Evolutionary conservation across 73 alveolate genomes (phyloP).

Genomic region (Paraurostyla sp.): DNA sequence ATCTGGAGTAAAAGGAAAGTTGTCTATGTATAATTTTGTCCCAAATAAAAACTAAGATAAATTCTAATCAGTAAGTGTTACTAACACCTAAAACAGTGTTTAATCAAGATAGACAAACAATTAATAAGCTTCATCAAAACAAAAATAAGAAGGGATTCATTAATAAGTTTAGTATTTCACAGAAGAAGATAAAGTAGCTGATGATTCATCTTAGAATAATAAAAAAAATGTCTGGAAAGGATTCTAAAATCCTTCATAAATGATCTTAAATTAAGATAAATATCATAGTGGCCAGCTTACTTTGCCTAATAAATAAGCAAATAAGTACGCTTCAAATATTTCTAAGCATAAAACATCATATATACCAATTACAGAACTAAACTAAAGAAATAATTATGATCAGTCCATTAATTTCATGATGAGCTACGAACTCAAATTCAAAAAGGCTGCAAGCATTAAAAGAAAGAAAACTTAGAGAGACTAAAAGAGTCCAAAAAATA

Average conservation of each 20-base stretch:
- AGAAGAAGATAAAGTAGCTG: too few relatives aligned
- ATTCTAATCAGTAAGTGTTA: background rate
- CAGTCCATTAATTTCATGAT: slow-evolving; percentile 1
- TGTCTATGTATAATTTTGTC: slow-evolving; percentile 48
- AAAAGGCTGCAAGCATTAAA: background rate
- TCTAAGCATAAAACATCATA: background rate
- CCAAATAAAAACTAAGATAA: slow-evolving; percentile 72
- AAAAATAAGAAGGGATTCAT: too few relatives aligned
- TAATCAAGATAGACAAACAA: background rate
- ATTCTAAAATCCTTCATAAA: too few relatives aligned
- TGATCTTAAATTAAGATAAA: too few relatives aligned
- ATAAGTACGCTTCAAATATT: background rate
- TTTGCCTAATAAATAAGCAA: too few relatives aligned
- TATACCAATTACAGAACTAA: background rate
- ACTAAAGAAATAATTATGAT: background rate
- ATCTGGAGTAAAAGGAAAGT: slow-evolving; percentile 47
- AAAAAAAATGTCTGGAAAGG: too few relatives aligned
- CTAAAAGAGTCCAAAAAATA: background rate
- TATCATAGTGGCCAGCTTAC: too few relatives aligned
- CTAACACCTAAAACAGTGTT: background rate
- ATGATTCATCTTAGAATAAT: too few relatives aligned
- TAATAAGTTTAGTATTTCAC: too few relatives aligned
- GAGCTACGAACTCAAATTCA: slow-evolving; percentile 13
- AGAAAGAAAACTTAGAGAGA: background rate
- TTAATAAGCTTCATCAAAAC: too few relatives aligned